These are phyloP conservation scores for Avena sativa DNA, from an alignment of 176 grass and related monocot species.

Conservation along the genomic window DNA sequence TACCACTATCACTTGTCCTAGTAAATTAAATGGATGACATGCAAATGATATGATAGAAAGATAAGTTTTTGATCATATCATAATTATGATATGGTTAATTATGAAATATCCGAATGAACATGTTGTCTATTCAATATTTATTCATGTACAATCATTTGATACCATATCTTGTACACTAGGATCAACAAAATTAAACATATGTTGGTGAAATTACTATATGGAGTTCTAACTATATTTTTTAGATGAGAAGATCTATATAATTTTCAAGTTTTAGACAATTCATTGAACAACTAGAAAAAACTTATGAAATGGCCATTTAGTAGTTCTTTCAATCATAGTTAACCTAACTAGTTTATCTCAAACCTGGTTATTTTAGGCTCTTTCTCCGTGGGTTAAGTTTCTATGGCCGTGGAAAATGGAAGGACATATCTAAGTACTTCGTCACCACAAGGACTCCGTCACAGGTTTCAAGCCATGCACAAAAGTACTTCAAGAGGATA, in stretches of 20 bases:
- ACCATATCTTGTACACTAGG: neutral
- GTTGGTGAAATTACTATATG: neutral
- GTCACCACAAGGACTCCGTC: constrained; percentile 29
- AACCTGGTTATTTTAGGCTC: neutral
- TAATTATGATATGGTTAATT: neutral
- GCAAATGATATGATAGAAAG: neutral
- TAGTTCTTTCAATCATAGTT: neutral
- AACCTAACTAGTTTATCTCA: neutral
- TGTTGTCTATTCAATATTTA: neutral
- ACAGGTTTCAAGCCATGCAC: constrained; percentile 44
- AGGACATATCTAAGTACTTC: constrained; percentile 40
- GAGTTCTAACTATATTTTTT: neutral
- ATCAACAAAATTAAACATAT: neutral
- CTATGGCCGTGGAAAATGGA: constrained; percentile 36
- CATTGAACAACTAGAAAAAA: neutral
- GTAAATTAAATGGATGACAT: neutral
- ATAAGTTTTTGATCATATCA: neutral
- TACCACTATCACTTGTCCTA: neutral
- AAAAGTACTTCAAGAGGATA: constrained; percentile 33
- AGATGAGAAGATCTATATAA: neutral
- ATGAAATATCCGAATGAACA: neutral
- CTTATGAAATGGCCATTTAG: neutral
- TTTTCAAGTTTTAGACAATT: neutral
- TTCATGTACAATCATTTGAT: neutral
- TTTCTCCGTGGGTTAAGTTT: neutral